Evolutionary conservation across 2,329 filamentous ascomycete genomes (phyloP).

Genomic region (Talaromyces sp.): DNA sequence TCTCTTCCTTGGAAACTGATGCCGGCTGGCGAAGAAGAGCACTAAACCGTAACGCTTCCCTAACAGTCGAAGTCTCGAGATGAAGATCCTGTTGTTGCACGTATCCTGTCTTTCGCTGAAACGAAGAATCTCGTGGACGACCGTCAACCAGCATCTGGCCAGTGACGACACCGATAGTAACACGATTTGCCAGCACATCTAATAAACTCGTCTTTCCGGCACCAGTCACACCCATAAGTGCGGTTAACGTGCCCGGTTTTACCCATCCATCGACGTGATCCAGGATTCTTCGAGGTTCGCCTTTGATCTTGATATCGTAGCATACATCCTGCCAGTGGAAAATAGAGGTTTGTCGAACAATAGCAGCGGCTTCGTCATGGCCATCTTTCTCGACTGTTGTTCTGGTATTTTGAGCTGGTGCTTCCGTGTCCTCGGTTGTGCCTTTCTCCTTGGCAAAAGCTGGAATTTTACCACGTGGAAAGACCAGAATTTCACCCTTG

Average conservation of each 20-base stretch:
- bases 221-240: slow-evolving; percentile 84
- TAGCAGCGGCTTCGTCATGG: slow-evolving; percentile 35
- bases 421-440: slow-evolving; percentile 24
- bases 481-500: slow-evolving; percentile 74
- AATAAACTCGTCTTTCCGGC: slow-evolving; percentile 90
- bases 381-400: slow-evolving; percentile 24
- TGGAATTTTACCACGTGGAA: slow-evolving; percentile 66
- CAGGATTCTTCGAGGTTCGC: slow-evolving; percentile 70
- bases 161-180: slow-evolving; percentile 82
- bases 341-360: slow-evolving; percentile 68
- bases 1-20: slow-evolving; percentile 68
- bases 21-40: slow-evolving; percentile 81
- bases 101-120: slow-evolving; percentile 90
- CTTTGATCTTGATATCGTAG: slow-evolving; percentile 80
- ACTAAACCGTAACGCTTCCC: slow-evolving; percentile 83
- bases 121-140: slow-evolving; percentile 70
- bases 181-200: slow-evolving; percentile 79
- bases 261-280: slow-evolving; percentile 91
- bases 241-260: slow-evolving; percentile 86
- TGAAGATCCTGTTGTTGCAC: slow-evolving; percentile 93
- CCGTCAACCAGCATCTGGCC: slow-evolving; percentile 84
- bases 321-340: slow-evolving; percentile 86
- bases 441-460: slow-evolving; percentile 25
- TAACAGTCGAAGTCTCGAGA: slow-evolving; percentile 77
- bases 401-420: slow-evolving; percentile 34